Evolutionary conservation across 2,329 filamentous ascomycete genomes (phyloP).

Genomic region (Madurella mycetomatis): DNA sequence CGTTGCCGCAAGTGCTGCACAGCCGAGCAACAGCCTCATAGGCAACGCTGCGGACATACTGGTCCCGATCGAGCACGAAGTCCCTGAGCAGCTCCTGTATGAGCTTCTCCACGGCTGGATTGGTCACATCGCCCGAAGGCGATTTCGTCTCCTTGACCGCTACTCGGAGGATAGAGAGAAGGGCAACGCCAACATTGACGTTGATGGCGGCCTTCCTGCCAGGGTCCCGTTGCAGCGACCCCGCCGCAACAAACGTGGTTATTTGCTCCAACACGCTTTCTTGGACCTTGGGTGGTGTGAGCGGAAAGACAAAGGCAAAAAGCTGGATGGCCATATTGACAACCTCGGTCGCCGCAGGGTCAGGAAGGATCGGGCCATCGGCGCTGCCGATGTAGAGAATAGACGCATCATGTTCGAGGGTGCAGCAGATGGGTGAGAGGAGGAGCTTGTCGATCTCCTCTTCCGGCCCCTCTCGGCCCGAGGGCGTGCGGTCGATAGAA

Average conservation of each 20-base stretch:
- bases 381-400: constrained; percentile 64
- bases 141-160: constrained; percentile 75
- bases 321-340: constrained; percentile 91
- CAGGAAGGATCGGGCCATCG: constrained; percentile 52
- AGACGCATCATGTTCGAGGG: constrained; percentile 84
- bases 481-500: constrained; percentile 38
- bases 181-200: constrained; percentile 80
- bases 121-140: constrained; percentile 66
- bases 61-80: constrained; percentile 78
- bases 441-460: constrained; percentile 59
- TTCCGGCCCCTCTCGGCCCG: constrained; percentile 57
- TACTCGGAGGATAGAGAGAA: constrained; percentile 77
- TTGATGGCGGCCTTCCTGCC: constrained; percentile 86
- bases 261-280: constrained; percentile 95
- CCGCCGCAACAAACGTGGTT: constrained; percentile 79
- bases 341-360: constrained; percentile 86
- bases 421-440: constrained; percentile 70
- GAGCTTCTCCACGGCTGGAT: constrained; percentile 73
- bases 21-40: constrained; percentile 82
- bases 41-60: constrained; percentile 78
- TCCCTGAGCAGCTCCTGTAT: constrained; percentile 69
- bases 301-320: constrained; percentile 84
- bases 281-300: constrained; percentile 87
- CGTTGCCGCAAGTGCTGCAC: constrained; percentile 77
- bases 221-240: constrained; percentile 74